Conservation (phyloP, 169 alveolate genomes). For the Babesia ovata region DNA sequence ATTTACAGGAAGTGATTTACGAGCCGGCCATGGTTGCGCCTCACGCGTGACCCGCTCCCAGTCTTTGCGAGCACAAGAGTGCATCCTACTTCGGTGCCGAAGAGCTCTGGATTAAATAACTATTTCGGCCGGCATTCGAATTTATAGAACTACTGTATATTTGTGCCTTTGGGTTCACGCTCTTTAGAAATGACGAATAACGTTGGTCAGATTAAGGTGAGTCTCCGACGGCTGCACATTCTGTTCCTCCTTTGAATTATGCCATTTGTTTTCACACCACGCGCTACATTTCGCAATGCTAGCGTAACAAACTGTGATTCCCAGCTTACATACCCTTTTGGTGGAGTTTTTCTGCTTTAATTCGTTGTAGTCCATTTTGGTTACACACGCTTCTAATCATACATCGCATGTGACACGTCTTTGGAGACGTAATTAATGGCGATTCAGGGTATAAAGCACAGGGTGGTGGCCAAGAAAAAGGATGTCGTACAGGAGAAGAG, state of each 20-base stretch:
- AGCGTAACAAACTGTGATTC: too few species aligned
- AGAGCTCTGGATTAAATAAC: neutral
- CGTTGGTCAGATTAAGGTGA: slow-evolving; percentile 9
- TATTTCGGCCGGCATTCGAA: too few species aligned
- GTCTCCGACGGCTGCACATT: neutral
- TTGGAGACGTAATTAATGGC: neutral
- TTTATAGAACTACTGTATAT: too few species aligned
- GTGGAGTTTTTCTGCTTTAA: too few species aligned
- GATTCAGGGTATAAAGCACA: neutral
- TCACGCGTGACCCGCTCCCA: slow-evolving; percentile 22
- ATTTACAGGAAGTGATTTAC: slow-evolving; percentile 8
- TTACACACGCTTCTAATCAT: neutral
- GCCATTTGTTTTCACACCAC: too few species aligned
- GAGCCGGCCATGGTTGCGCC: neutral
- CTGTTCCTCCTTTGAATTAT: too few species aligned
- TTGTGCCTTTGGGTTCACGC: neutral
- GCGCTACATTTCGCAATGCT: too few species aligned
- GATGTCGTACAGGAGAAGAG: neutral
- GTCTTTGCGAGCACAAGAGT: slow-evolving; percentile 36
- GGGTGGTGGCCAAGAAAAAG: neutral
- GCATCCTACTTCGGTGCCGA: slow-evolving; percentile 9
- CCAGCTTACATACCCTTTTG: too few species aligned
- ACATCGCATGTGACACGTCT: neutral
- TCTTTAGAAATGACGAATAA: slow-evolving; percentile 2
- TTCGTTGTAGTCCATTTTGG: too few species aligned